Percentiles rank a stretch among this genome's conserved stretches.
These are phyloP conservation scores for Sugiyamaella qingdaonensis DNA, from an alignment of 805 yeast genomes.

Conservation along the genomic window DNA sequence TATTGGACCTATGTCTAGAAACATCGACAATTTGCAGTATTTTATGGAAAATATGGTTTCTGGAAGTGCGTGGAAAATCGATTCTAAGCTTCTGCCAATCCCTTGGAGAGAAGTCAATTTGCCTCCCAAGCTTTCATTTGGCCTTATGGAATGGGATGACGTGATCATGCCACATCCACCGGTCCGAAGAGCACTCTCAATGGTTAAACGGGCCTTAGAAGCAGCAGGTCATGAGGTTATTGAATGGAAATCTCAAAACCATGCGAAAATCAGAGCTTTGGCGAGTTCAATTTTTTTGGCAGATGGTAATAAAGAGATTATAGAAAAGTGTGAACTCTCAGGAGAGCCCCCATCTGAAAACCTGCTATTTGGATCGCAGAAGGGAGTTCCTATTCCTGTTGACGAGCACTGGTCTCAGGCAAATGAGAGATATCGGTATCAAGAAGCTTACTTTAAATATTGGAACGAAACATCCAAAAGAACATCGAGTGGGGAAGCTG, in stretches of 20 bases:
- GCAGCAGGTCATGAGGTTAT: conserved; percentile 45
- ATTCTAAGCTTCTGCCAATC: conserved; percentile 38
- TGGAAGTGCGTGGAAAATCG: conserved; percentile 41
- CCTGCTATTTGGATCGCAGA: background rate
- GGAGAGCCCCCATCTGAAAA: conserved; percentile 5
- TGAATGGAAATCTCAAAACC: conserved; percentile 1
- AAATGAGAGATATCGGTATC: background rate
- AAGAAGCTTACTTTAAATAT: background rate
- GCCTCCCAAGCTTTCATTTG: conserved; percentile 39
- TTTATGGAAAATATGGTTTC: conserved; percentile 37
- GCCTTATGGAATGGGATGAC: conserved; percentile 42
- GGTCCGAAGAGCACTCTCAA: conserved; percentile 35
- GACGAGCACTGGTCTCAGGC: conserved; percentile 4
- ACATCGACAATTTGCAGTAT: conserved; percentile 37
- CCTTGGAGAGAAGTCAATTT: conserved; percentile 28
- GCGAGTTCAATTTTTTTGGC: background rate
- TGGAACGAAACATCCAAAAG: background rate
- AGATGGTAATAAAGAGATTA: conserved; percentile 6
- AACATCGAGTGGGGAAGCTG: conserved; percentile 6
- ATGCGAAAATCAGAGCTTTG: background rate
- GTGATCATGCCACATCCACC: conserved; percentile 47
- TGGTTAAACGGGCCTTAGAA: conserved; percentile 8
- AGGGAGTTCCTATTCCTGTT: background rate
- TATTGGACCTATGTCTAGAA: conserved; percentile 46
- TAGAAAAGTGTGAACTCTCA: conserved; percentile 1